Evolutionary conservation across 495 filamentous ascomycete species (phyloP), one percentile per base, ranked within the genome.

Genomic region (Tricharina praecox): DNA sequence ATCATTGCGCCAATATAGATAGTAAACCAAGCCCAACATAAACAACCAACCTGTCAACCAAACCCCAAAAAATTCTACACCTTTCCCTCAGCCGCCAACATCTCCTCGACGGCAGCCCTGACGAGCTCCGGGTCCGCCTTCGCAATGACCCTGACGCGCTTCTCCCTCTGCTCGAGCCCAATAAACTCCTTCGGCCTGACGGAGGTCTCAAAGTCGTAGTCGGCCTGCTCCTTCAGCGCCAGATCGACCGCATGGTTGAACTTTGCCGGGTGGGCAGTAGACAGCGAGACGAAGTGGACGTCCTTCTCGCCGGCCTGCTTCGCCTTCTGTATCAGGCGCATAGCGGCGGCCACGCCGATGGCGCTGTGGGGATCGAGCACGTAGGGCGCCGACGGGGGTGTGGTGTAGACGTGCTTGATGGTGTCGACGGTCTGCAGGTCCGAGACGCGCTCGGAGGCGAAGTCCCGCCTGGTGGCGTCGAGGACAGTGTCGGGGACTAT

Each of bases 211-310:
- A 92, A 93, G 39, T 70, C 68, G 53, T 85, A 95, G 0, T 69
- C 73, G 4, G 66, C 53, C 62, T 80, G 69, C 18, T 69, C 72
- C 20, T 73, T 70, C 63, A 95, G 64, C 1, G 86, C 85, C 28
- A 76, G 54, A 48, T 80, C 73, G 3, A 96, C 86, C 0, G 82
- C 85, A 38, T 72, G 70, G 8, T 76, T 74, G 60, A 95, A 95
- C 64, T 96, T 96, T 33, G 87, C 88, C 2, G 88, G 88, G 66
- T 95, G 88, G 7, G 87, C 87, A 1, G 88, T 96, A 3, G 83
- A 81, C 3, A 95, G 74, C 2, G 84, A 76, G 60, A 97, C 82
- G 57, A 83, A 79, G 45, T 70, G 67, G 16, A 65, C 67, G 15
- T 62, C 56, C 7, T 68, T 61, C 20, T 64, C 53, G 7, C 36